phyloP scores from a whole-genome alignment of 352 stramenopile species.

The Albugo candida region DNA sequence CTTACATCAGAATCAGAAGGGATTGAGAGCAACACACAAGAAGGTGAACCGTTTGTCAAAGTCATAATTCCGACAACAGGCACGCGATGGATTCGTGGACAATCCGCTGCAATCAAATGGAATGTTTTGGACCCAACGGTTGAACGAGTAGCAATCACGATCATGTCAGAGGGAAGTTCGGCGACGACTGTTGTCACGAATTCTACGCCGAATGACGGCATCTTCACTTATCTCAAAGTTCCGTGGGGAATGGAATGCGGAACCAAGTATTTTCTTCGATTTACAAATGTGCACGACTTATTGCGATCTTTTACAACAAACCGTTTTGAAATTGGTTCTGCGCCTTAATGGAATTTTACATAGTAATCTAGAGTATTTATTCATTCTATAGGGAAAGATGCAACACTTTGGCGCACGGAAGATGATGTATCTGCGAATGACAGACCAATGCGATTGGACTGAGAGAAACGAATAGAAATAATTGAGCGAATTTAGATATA shows the following conservation, averaged over 20 bases:
- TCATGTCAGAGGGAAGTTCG: slow-evolving; percentile 36
- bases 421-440: too few relatives aligned
- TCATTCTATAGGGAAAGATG: too few relatives aligned
- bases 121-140: slow-evolving; percentile 31
- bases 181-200: slow-evolving; percentile 44
- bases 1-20: too few relatives aligned
- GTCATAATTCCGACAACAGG: neutral
- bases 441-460: too few relatives aligned
- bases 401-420: too few relatives aligned
- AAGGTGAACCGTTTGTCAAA: neutral
- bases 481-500: too few relatives aligned
- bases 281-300: slow-evolving; percentile 21
- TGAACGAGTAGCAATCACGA: slow-evolving; percentile 33
- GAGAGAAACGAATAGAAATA: too few relatives aligned
- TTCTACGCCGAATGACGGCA: slow-evolving; percentile 40
- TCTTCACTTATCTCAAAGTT: slow-evolving; percentile 49
- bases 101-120: slow-evolving; percentile 55
- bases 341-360: slow-evolving; percentile 7
- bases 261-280: slow-evolving; percentile 54
- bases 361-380: too few relatives aligned
- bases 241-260: slow-evolving; percentile 70
- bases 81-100: slow-evolving; percentile 35
- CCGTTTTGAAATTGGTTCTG: slow-evolving; percentile 51
- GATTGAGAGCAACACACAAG: too few relatives aligned
- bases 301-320: slow-evolving; percentile 34